A percentile compares a stretch with the other conserved stretches of the same genome.
phyloP scores from a whole-genome alignment of 495 filamentous ascomycete genomes.

The Physcia stellaris region DNA sequence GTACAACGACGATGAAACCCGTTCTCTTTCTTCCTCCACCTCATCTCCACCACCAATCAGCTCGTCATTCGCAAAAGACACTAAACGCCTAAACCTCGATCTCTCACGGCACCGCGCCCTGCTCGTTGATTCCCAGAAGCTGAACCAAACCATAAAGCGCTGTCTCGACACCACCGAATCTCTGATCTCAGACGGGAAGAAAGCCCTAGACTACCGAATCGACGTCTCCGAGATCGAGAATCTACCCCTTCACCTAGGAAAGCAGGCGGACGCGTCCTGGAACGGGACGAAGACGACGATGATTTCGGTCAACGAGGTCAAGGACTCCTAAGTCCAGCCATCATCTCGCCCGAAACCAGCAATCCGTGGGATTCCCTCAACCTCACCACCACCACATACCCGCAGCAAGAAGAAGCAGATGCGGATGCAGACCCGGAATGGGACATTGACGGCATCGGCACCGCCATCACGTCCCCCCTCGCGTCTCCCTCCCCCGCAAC shows the following conservation, averaged over 20 bases:
- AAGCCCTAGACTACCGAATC: conserved; percentile 71
- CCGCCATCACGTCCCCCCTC: too few relatives aligned
- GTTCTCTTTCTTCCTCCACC: background rate
- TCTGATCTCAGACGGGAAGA: conserved; percentile 75
- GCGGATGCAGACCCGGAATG: too few relatives aligned
- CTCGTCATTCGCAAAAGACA: conserved; percentile 35
- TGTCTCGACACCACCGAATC: conserved; percentile 80
- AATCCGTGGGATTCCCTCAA: too few relatives aligned
- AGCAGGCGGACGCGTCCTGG: too few relatives aligned
- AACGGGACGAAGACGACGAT: conserved; percentile 47
- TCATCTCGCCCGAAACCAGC: too few relatives aligned
- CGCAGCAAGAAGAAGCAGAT: too few relatives aligned
- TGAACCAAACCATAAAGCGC: conserved; percentile 83
- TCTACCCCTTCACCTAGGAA: too few relatives aligned
- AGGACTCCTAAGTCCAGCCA: conserved; percentile 5
- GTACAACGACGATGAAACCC: conserved; percentile 7
- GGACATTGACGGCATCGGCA: too few relatives aligned
- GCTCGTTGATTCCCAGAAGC: conserved; percentile 75
- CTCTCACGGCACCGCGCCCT: conserved; percentile 79
- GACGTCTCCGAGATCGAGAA: conserved; percentile 63
- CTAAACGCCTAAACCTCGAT: conserved; percentile 66
- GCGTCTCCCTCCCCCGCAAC: too few relatives aligned
- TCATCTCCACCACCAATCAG: background rate
- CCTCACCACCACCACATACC: too few relatives aligned
- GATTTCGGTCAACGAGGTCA: conserved; percentile 13